Conservation (phyloP, 345 rosid genomes). For the Eucalyptus rudis region DNA sequence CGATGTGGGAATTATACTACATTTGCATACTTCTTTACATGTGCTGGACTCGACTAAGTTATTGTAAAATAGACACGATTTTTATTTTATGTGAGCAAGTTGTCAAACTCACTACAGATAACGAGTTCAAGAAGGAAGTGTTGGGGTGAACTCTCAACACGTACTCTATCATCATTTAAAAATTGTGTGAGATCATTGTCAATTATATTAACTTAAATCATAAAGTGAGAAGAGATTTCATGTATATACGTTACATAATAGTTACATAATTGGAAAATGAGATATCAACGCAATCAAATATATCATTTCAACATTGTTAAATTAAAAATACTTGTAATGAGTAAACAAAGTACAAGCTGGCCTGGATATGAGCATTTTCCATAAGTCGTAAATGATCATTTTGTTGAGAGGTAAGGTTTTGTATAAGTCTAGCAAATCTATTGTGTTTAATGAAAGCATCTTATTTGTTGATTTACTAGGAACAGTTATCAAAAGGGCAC, state of each 20-base stretch:
- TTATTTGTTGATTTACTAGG: background rate
- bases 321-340: background rate
- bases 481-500: background rate
- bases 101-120: rapidly evolving
- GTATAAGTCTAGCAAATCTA: background rate
- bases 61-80: background rate
- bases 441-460: background rate
- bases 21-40: background rate
- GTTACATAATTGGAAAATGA: rapidly evolving
- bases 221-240: rapidly evolving
- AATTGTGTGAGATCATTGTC: background rate
- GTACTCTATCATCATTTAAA: rapidly evolving
- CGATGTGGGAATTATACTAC: background rate
- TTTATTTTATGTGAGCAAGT: background rate
- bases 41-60: rapidly evolving
- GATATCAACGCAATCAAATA: background rate
- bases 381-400: background rate
- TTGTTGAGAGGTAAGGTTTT: background rate
- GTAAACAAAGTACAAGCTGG: background rate
- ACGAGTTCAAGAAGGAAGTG: background rate
- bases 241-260: rapidly evolving
- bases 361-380: background rate
- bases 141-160: background rate
- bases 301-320: background rate
- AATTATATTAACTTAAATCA: background rate